Evolutionary conservation across 331 rosid species (phyloP).

Genomic region (Malus hybrid): DNA sequence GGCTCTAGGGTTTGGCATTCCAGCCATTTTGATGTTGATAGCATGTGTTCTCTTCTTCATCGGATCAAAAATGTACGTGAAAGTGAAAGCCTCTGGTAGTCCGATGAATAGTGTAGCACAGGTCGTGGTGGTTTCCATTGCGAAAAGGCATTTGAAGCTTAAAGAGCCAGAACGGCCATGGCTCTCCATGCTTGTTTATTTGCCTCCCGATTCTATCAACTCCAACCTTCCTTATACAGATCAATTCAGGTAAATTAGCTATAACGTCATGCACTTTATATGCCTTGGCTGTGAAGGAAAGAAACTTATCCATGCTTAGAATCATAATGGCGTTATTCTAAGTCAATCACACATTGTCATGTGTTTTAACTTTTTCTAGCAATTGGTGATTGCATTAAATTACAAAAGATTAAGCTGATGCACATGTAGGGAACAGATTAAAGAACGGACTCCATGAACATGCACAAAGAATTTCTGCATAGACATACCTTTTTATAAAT

Average conservation of each 20-base stretch:
- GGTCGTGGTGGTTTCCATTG: conserved; percentile 44
- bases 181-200: conserved; percentile 36
- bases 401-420: neutral
- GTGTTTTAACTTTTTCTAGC: neutral
- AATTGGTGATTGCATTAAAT: neutral
- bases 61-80: conserved; percentile 58
- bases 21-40: conserved; percentile 67
- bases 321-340: neutral
- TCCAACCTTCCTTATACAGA: conserved; percentile 56
- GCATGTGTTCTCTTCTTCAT: conserved; percentile 46
- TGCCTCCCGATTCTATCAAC: conserved; percentile 45
- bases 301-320: neutral
- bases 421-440: neutral
- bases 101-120: conserved; percentile 56
- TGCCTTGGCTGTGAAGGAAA: conserved; percentile 11
- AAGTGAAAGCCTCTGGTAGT: conserved; percentile 64
- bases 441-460: neutral
- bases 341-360: neutral
- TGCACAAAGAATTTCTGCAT: neutral
- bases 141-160: conserved; percentile 42
- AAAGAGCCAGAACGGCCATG: conserved; percentile 31
- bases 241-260: conserved; percentile 56
- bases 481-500: neutral
- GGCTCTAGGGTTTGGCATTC: conserved; percentile 73
- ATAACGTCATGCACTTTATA: neutral